Percentiles rank a stretch among this genome's conserved stretches.
Evolutionary conservation across 2,329 filamentous ascomycete genomes (phyloP).

Genomic region (Pyrenophora graminea): DNA sequence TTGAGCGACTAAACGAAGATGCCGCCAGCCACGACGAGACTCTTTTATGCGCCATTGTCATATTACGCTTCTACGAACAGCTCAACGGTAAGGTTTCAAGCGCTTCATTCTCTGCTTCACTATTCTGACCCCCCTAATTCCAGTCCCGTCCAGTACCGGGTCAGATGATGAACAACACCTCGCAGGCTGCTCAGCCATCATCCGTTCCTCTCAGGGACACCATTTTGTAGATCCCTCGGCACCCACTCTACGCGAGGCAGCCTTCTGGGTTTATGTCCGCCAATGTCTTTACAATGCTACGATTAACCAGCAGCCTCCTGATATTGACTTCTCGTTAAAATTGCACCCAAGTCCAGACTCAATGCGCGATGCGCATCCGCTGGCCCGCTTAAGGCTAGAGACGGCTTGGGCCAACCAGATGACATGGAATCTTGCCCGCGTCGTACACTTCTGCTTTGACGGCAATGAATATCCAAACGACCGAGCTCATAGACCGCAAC

Average conservation of each 20-base stretch:
- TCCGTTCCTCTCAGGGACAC: slow-evolving; percentile 34
- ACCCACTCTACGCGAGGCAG: slow-evolving; percentile 39
- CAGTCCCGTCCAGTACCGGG: slow-evolving; percentile 32
- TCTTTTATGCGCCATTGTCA: slow-evolving; percentile 39
- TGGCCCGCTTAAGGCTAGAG: slow-evolving; percentile 33
- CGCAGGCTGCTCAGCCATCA: slow-evolving; percentile 37
- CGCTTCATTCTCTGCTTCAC: neutral
- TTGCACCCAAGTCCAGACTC: slow-evolving; percentile 29
- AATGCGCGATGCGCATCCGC: slow-evolving; percentile 29
- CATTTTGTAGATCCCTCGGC: slow-evolving; percentile 38
- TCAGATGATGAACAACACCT: slow-evolving; percentile 37
- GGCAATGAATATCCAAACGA: slow-evolving; percentile 17
- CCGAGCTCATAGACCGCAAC: slow-evolving; percentile 11
- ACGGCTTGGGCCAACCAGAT: slow-evolving; percentile 42
- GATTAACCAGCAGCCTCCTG: slow-evolving; percentile 37
- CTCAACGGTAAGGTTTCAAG: slow-evolving; percentile 27
- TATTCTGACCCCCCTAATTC: slow-evolving; percentile 7
- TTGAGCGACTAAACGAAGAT: slow-evolving; percentile 33
- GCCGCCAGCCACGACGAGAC: slow-evolving; percentile 34
- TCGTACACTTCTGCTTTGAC: slow-evolving; percentile 40
- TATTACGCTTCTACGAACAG: slow-evolving; percentile 40
- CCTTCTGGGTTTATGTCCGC: slow-evolving; percentile 42
- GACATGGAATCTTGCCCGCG: slow-evolving; percentile 37
- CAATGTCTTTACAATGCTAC: slow-evolving; percentile 41
- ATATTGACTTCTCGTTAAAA: slow-evolving; percentile 35